Evolutionary conservation across 805 yeast genomes (phyloP), one percentile per base, ranked within the genome.

Genomic region (Middelhovenomyces tepae): DNA sequence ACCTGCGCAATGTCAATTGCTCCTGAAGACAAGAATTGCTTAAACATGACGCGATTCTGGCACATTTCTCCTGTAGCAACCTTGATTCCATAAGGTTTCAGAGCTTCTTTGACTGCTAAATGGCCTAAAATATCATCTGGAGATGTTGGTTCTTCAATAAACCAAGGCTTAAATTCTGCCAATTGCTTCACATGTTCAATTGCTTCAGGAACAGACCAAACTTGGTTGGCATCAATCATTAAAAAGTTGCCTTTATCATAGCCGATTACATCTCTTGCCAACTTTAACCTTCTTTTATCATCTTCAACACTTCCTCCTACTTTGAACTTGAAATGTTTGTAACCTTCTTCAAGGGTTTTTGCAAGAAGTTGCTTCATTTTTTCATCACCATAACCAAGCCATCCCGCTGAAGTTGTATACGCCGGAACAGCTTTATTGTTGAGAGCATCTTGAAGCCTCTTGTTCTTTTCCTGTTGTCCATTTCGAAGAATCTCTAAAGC

Each of bases 331-430:
- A 63, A 62, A 31, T 53, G 47, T 17, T 49, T 56, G 49, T 55
- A 63, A n/a, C 69, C 67, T 25, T 51, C 48, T 20, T 44, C 60
- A 23, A 58, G 38, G 27, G 62, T 52, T 33, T 59, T 58, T 26
- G 47, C 37, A 20, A 60, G 39, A 24, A 60, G 41, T 10, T 38
- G 31, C 28, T 54, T 53, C 62, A 62, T 61, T 36, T 62, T 62
- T 17, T 63, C 67, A 26, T 60, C 68, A 21, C 48, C 40, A 39
- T 57, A 63, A 5, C 64, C 67, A 11, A 63, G 48, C 68, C 68
- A 63, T 11, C 68, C 68, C 4, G 68, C 67, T 22, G 63, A 51
- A n/a, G 68, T 63, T 18, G 68, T 62, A 40, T 63, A 63, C 4
- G 64, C 64, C 2, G 66, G 68, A 16, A 63, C 68, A 2, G 66